These are phyloP conservation scores for Fragosphaeria purpurea DNA, from an alignment of 2,329 filamentous ascomycete genomes.

Conservation along the genomic window DNA sequence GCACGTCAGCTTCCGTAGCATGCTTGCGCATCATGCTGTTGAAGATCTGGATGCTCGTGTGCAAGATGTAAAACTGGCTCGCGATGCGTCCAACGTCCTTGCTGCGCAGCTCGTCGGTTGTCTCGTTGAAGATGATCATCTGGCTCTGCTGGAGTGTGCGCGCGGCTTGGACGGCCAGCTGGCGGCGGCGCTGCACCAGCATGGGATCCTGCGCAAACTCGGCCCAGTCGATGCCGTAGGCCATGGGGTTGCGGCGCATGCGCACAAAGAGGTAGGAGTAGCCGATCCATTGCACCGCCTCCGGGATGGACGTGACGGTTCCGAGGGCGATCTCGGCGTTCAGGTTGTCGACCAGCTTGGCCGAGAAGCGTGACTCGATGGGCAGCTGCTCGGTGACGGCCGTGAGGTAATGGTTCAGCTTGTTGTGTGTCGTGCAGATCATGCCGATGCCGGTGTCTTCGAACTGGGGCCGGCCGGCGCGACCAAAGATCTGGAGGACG, in stretches of 20 bases:
- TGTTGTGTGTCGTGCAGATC: constrained; percentile 95
- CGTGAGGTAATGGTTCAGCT: constrained; percentile 78
- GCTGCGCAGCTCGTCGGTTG: constrained; percentile 80
- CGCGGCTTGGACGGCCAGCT: constrained; percentile 82
- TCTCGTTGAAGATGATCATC: constrained; percentile 98
- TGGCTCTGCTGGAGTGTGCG: constrained; percentile 81
- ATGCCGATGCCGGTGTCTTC: constrained; percentile 97
- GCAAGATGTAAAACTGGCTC: constrained; percentile 92
- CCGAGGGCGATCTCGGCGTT: constrained; percentile 92
- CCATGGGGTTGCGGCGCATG: constrained; percentile 84
- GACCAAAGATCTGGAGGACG: constrained; percentile 95
- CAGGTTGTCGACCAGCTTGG: constrained; percentile 88
- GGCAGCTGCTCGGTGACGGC: constrained; percentile 93
- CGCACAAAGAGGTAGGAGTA: constrained; percentile 97
- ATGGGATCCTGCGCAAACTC: constrained; percentile 83
- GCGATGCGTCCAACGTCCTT: constrained; percentile 96
- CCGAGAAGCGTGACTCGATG: constrained; percentile 93
- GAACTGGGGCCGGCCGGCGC: constrained; percentile 94
- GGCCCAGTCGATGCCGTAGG: constrained; percentile 90
- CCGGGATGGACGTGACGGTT: constrained; percentile 86
- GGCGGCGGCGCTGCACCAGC: constrained; percentile 73
- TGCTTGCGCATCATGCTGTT: constrained; percentile 85
- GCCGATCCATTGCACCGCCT: constrained; percentile 94
- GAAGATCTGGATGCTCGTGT: constrained; percentile 91
- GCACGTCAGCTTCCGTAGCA: constrained; percentile 80